Conservation (phyloP, 805 yeast genomes). For the Geotrichum ghanense region DNA sequence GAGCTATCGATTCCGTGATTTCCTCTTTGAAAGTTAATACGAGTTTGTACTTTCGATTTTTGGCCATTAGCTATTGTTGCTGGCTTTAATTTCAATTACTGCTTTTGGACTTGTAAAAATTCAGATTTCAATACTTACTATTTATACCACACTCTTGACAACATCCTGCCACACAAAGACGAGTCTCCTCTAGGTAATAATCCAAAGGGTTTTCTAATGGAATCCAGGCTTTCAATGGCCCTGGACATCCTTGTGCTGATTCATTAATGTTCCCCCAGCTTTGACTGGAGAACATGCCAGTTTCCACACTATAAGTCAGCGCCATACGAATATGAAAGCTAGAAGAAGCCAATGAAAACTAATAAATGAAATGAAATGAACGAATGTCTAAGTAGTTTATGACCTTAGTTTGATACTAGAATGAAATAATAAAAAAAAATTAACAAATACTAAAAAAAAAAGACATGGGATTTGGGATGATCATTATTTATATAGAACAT, state of each 20-base stretch:
- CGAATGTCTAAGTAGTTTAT: no score
- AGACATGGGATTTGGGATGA: neutral
- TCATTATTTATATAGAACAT: constrained; percentile 1
- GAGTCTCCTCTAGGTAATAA: constrained; percentile 3
- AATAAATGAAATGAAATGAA: no score
- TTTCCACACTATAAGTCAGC: neutral
- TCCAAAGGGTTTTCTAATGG: neutral
- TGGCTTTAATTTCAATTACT: no score
- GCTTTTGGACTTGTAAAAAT: neutral
- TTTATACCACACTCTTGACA: constrained; percentile 2
- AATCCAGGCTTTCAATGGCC: neutral
- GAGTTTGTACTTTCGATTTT: no score
- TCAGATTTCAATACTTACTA: neutral
- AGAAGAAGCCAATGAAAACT: no score
- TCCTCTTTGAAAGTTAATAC: neutral
- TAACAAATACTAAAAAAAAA: neutral
- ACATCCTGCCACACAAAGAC: constrained; percentile 1
- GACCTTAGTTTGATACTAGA: no score
- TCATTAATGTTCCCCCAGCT: neutral
- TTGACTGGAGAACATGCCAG: neutral
- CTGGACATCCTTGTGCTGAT: neutral
- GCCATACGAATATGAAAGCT: no score
- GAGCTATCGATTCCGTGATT: constrained; percentile 1
- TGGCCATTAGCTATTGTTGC: no score
- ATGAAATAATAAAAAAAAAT: no score